Evolutionary conservation across 1,284 basidiomycete genomes (phyloP).

Genomic region (Ganoderma multipileum): DNA sequence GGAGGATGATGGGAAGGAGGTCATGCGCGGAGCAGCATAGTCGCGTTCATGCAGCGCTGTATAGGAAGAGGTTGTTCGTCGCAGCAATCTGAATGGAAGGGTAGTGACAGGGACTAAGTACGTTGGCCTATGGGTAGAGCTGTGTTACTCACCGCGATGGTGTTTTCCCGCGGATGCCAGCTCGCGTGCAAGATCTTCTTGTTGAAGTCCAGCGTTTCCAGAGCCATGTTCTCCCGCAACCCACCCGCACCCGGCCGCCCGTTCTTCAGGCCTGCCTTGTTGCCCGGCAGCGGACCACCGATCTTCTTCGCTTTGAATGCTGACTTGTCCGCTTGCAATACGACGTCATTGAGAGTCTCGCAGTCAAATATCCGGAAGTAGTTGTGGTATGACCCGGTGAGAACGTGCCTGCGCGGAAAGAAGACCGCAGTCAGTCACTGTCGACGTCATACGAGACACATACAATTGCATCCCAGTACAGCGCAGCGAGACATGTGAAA

Average conservation of each 20-base stretch:
- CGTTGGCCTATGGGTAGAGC: not conserved
- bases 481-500: slow-evolving; percentile 6
- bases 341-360: slow-evolving; percentile 89
- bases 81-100: slow-evolving; percentile 80
- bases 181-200: slow-evolving; percentile 99
- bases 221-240: slow-evolving; percentile 85
- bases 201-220: slow-evolving; percentile 95
- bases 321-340: slow-evolving; percentile 98
- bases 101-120: slow-evolving; percentile 5
- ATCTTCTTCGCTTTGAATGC: slow-evolving; percentile 99
- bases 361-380: slow-evolving; percentile 99
- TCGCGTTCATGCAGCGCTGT: slow-evolving; percentile 75
- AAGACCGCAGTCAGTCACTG: slow-evolving; percentile 13
- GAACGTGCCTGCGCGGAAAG: slow-evolving; percentile 71
- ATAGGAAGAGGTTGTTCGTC: slow-evolving; percentile 92
- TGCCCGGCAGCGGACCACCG: slow-evolving; percentile 78
- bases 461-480: not conserved
- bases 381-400: slow-evolving; percentile 99
- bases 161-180: slow-evolving; percentile 98
- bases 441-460: slow-evolving; percentile 2
- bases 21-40: not conserved
- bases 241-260: slow-evolving; percentile 71
- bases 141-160: slow-evolving; percentile 81
- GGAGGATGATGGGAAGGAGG: slow-evolving; percentile 11
- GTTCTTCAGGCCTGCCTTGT: slow-evolving; percentile 75